phyloP scores from a whole-genome alignment of 352 stramenopile genomes.

The Globisporangium perplexum region DNA sequence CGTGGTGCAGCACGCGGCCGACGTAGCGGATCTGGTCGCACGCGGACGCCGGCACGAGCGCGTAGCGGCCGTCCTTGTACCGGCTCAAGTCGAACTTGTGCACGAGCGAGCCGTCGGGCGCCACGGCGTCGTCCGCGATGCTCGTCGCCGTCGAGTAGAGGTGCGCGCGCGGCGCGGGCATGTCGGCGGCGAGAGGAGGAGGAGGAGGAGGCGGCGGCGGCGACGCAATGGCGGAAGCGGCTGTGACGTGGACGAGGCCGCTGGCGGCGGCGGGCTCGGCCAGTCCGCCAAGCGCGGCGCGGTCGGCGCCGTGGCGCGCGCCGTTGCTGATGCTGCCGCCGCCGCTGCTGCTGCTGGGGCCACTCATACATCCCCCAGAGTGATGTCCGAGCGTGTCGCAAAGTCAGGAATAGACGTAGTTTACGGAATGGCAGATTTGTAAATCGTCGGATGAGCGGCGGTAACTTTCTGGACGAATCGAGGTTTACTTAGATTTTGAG shows the following conservation, averaged over 20 bases:
- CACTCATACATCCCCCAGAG: not conserved
- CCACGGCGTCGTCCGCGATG: conserved; percentile 21
- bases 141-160: conserved; percentile 23
- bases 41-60: conserved; percentile 64
- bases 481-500: not conserved
- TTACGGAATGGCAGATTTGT: not conserved
- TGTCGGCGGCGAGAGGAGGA: conserved; percentile 13
- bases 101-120: conserved; percentile 27
- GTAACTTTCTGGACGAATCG: not conserved
- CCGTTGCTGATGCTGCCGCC: not conserved
- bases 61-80: conserved; percentile 68
- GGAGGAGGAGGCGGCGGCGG: not conserved
- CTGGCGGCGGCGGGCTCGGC: not conserved
- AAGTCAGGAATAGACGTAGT: not conserved
- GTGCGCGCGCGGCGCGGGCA: conserved; percentile 15
- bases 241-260: conserved; percentile 6
- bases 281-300: too few species aligned
- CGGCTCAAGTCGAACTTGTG: conserved; percentile 78
- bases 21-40: conserved; percentile 70
- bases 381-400: not conserved
- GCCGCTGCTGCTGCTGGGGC: not conserved
- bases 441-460: not conserved
- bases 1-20: conserved; percentile 70
- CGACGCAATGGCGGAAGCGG: conserved; percentile 4
- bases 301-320: too few species aligned